These are phyloP conservation scores for Coemansia reversa DNA, from an alignment of 192 early-diverging fungal species.

Conservation along the genomic window DNA sequence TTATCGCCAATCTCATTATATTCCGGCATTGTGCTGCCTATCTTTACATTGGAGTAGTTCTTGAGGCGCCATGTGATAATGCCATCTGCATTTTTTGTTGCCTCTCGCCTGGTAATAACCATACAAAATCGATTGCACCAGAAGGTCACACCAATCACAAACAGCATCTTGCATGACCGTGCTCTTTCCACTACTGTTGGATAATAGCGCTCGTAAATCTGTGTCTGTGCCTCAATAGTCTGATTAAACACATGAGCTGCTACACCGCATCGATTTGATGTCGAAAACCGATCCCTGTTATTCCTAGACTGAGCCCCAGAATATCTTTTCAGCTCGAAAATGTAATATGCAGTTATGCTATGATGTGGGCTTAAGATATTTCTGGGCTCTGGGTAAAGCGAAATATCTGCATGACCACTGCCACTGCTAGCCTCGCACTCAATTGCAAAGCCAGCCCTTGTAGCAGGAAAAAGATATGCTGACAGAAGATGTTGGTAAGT, in stretches of 20 bases:
- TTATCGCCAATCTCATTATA: too few species aligned
- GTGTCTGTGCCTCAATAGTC: background rate
- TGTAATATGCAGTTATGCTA: background rate
- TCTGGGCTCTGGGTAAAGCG: background rate
- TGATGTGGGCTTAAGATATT: too few species aligned
- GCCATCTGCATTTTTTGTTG: too few species aligned
- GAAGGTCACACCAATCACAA: background rate
- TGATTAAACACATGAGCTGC: background rate
- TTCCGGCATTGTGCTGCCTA: too few species aligned
- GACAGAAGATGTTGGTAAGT: background rate
- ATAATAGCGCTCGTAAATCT: conserved; percentile 3
- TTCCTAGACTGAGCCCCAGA: background rate
- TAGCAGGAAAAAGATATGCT: background rate
- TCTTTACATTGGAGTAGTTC: too few species aligned
- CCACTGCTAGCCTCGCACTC: background rate
- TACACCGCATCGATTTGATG: background rate
- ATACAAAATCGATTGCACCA: conserved; percentile 7
- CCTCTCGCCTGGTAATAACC: background rate
- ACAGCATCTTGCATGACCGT: background rate
- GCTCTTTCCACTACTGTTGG: background rate
- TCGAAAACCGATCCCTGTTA: background rate
- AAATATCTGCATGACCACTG: conserved; percentile 4
- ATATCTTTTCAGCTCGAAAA: conserved; percentile 8
- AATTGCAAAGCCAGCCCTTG: background rate
- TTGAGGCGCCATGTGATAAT: too few species aligned